phyloP scores from a whole-genome alignment of 441 rosid genomes.

The Monsonia emarginata region DNA sequence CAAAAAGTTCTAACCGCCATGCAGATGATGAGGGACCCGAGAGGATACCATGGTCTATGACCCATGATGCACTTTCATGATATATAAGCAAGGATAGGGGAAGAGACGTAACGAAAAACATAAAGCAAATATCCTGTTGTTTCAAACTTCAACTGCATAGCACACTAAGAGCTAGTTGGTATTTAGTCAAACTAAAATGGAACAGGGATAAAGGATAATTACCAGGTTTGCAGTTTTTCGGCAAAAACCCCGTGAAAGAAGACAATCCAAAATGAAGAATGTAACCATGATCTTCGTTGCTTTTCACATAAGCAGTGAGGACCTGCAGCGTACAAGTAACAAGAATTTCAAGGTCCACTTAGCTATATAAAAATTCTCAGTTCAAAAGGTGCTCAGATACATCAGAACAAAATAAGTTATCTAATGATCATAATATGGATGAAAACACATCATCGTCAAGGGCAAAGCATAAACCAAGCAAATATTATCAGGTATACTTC shows the following conservation, averaged over 20 bases:
- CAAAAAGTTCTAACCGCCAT: not conserved
- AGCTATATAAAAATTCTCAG: not conserved
- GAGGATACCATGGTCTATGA: not conserved
- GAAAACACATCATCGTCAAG: not conserved
- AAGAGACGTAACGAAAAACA: not conserved
- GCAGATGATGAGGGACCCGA: not conserved
- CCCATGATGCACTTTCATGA: not conserved
- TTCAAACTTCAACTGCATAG: too few species aligned
- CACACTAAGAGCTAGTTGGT: not conserved
- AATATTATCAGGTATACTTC: not conserved
- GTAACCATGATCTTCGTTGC: slow-evolving; percentile 94
- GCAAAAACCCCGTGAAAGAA: slow-evolving; percentile 70
- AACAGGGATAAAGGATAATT: slow-evolving; percentile 13
- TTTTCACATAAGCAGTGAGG: slow-evolving; percentile 63
- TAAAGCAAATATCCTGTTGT: not conserved
- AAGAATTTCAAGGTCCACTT: not conserved
- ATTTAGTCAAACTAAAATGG: slow-evolving; percentile 6
- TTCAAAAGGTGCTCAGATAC: slow-evolving; percentile 5
- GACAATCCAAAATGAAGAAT: slow-evolving; percentile 83
- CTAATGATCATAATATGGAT: not conserved
- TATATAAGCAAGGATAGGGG: not conserved
- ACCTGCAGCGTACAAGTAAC: slow-evolving; percentile 37
- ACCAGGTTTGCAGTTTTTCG: slow-evolving; percentile 49
- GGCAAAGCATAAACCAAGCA: not conserved
- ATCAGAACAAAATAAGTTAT: not conserved